These are phyloP conservation scores for Stemphylium beticola DNA, from an alignment of 2,329 filamentous ascomycete genomes.

Conservation along the genomic window DNA sequence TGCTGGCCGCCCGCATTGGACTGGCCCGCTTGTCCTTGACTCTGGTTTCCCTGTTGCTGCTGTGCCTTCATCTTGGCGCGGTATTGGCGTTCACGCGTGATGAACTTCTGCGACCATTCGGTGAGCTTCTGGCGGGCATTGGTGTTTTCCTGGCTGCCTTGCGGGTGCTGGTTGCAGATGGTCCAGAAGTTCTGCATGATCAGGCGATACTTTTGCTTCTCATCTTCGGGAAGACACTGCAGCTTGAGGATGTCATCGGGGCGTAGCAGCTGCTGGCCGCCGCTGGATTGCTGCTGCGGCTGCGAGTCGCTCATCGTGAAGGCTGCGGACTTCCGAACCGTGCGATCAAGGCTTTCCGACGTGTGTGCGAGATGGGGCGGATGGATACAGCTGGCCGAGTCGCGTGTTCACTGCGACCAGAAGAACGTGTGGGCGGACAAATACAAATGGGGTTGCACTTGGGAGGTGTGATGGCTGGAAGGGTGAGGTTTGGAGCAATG, in stretches of 20 bases:
- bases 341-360: constrained; percentile 1
- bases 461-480: constrained; percentile 1
- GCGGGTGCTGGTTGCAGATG: constrained; percentile 56
- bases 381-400: not conserved
- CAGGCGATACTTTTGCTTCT: constrained; percentile 63
- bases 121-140: constrained; percentile 59
- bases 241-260: constrained; percentile 46
- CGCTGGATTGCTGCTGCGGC: constrained; percentile 37
- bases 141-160: constrained; percentile 57
- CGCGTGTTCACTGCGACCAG: constrained; percentile 1
- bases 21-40: constrained; percentile 30
- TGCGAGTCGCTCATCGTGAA: constrained; percentile 45
- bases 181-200: constrained; percentile 63
- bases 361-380: not conserved
- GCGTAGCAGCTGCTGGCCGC: constrained; percentile 36
- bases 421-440: not conserved
- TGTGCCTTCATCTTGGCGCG: constrained; percentile 46
- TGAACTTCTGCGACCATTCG: constrained; percentile 58
- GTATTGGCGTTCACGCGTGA: constrained; percentile 55
- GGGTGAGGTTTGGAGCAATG: constrained; percentile 16
- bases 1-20: constrained; percentile 37
- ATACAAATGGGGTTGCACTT: not conserved
- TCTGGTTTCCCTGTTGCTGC: constrained; percentile 25
- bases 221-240: constrained; percentile 55
- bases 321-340: constrained; percentile 20